Conservation (phyloP, 176 grass and related monocot genomes). For the Triticum aestivum region DNA sequence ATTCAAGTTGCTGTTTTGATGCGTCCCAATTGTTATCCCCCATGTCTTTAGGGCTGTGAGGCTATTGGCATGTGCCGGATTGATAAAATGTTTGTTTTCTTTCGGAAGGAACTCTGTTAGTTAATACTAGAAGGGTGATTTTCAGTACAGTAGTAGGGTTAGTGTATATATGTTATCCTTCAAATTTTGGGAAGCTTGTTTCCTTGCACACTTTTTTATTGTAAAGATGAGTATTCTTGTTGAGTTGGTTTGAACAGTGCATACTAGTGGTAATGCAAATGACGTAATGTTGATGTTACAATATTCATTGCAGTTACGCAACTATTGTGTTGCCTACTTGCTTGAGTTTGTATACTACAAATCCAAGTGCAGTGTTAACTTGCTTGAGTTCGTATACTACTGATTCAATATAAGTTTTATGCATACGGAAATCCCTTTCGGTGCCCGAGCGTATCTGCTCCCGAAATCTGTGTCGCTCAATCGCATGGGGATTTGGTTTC, state of each 20-base stretch:
- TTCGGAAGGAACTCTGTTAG: not conserved
- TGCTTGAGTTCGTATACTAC: too few species aligned
- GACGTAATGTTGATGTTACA: not conserved
- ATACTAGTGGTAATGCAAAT: not conserved
- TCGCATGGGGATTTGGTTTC: too few species aligned
- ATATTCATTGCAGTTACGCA: too few species aligned
- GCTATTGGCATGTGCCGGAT: not conserved
- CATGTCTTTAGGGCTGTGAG: not conserved
- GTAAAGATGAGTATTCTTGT: not conserved
- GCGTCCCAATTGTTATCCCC: not conserved
- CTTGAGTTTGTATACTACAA: too few species aligned
- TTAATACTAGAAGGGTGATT: not conserved
- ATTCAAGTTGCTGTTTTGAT: not conserved
- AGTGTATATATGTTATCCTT: conserved; percentile 1
- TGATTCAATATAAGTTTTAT: too few species aligned
- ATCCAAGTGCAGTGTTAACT: too few species aligned
- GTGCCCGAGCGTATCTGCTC: too few species aligned
- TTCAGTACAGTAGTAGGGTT: not conserved
- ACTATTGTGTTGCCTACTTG: too few species aligned
- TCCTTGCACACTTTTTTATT: not conserved
- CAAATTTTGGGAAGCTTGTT: not conserved
- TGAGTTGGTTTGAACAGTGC: not conserved
- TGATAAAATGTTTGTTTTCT: not conserved
- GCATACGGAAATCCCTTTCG: too few species aligned
- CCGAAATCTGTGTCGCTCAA: too few species aligned